Evolutionary conservation across 2,329 filamentous ascomycete genomes (phyloP), one percentile per base, ranked within the genome.

Genomic region (Colletotrichum lentis): DNA sequence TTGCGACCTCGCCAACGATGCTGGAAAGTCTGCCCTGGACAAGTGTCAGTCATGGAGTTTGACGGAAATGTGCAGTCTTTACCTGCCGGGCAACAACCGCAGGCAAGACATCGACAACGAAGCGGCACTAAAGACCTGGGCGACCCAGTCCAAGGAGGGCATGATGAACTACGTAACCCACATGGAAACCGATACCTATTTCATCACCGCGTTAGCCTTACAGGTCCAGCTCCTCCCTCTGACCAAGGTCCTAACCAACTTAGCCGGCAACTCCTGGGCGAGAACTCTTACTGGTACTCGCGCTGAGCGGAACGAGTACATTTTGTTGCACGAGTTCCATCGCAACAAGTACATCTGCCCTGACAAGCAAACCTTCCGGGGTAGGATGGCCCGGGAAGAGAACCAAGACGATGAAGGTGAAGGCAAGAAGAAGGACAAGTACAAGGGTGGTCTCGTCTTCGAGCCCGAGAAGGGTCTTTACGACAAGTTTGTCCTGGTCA

Each of bases 1-100:
- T 64, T 98, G 96, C 77, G 96, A 99, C 81, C 84, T 98, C 68
- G 94, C 91, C 66, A 99, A 99, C 77, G 96, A 99, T 73, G 92
- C 96, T 75, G 96, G 96, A 78, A 98, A 97, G 83, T 97, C 95
- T 12, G 88, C 94, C 72, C 98, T 98, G 95, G 90, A 88, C 74
- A 97, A 97, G 81, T 99, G 96, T 78, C 95, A 97, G 79, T 97
- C 94, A 3, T 99, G 96, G 96, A 97, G 92, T 78, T 84, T 99
- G 78, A 96, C 95, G 2, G 96, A 99, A 79, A 99, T 99, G 94
- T 97, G 94, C 77, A 92, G 90, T 71, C 85, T 98, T 18, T 97
- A 97, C 72, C 89, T 99, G 5, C 86, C 89, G 39, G 88, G 88
- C 31, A 88, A 88, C 64, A 90, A 90, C 75, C 84, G 84, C 49